These are phyloP conservation scores for Tolypocladium sp. DNA, from an alignment of 2,329 filamentous ascomycete species.

Conservation along the genomic window DNA sequence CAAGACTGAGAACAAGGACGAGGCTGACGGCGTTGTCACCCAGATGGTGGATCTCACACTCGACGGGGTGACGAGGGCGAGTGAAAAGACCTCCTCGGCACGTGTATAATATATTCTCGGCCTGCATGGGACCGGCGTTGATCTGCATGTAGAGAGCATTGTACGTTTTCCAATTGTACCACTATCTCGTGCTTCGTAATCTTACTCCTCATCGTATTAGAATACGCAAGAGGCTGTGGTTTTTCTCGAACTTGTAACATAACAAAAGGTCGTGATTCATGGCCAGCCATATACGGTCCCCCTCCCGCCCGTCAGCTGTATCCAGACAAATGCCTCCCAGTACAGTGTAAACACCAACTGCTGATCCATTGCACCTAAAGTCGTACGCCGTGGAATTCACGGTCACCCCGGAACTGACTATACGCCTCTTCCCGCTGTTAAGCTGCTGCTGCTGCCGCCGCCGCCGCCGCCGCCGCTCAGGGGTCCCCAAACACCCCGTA, in stretches of 20 bases:
- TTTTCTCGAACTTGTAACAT: background rate
- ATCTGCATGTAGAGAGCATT: background rate
- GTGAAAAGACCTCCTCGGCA: background rate
- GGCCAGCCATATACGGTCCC: background rate
- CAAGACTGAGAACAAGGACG: constrained; percentile 4
- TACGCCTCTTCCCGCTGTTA: background rate
- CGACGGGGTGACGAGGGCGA: background rate
- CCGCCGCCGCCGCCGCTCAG: constrained; percentile 1
- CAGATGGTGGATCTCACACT: background rate
- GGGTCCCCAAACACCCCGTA: constrained; percentile 59
- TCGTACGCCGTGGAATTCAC: background rate
- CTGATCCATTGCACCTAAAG: background rate
- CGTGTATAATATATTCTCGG: background rate
- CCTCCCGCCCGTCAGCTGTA: background rate
- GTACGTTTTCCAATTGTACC: background rate
- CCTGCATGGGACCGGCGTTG: background rate
- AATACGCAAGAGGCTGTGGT: background rate
- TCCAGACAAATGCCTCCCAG: no score
- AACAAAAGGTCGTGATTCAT: background rate
- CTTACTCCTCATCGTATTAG: background rate
- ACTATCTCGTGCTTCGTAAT: background rate
- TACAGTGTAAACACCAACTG: background rate
- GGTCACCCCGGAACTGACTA: background rate
- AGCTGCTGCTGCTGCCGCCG: background rate
- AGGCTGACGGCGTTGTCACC: constrained; percentile 1